phyloP scores from a whole-genome alignment of 495 filamentous ascomycete genomes.

The Thermochaetoides thermophila region DNA sequence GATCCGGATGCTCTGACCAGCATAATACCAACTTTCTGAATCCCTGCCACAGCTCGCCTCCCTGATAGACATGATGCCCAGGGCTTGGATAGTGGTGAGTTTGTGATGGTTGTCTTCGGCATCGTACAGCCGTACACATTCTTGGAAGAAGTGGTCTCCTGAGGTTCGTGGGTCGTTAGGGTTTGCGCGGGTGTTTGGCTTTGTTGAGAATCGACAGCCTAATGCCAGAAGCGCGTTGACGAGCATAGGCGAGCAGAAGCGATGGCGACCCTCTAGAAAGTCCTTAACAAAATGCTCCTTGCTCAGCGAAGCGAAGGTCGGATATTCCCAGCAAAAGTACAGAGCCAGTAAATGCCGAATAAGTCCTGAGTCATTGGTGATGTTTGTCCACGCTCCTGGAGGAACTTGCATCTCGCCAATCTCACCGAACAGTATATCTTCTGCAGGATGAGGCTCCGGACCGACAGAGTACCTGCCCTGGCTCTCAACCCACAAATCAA shows the following conservation, averaged over 20 bases:
- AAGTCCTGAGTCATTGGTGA: conserved; percentile 41
- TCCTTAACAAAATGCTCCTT: conserved; percentile 60
- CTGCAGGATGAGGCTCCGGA: conserved; percentile 17
- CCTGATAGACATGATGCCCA: conserved; percentile 59
- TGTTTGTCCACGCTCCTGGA: conserved; percentile 41
- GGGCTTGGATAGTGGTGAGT: conserved; percentile 64
- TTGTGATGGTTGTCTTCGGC: conserved; percentile 41
- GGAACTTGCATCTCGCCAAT: conserved; percentile 23
- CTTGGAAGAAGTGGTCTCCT: conserved; percentile 59
- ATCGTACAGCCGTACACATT: conserved; percentile 45
- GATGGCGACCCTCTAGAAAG: conserved; percentile 35
- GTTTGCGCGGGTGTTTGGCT: conserved; percentile 45
- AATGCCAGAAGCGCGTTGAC: conserved; percentile 62
- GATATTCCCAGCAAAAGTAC: conserved; percentile 75
- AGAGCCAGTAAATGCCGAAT: conserved; percentile 50
- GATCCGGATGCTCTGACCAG: conserved; percentile 48
- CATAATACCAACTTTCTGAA: conserved; percentile 52
- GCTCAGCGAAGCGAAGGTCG: conserved; percentile 55
- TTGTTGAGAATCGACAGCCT: conserved; percentile 58
- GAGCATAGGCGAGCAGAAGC: conserved; percentile 58
- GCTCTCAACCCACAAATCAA: conserved; percentile 26
- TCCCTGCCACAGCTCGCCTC: conserved; percentile 49
- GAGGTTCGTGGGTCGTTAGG: conserved; percentile 46
- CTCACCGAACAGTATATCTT: conserved; percentile 24
- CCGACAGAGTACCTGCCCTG: conserved; percentile 8